Conservation (phyloP, 768 basidiomycete genomes). For the Leccinum fibrillosum region DNA sequence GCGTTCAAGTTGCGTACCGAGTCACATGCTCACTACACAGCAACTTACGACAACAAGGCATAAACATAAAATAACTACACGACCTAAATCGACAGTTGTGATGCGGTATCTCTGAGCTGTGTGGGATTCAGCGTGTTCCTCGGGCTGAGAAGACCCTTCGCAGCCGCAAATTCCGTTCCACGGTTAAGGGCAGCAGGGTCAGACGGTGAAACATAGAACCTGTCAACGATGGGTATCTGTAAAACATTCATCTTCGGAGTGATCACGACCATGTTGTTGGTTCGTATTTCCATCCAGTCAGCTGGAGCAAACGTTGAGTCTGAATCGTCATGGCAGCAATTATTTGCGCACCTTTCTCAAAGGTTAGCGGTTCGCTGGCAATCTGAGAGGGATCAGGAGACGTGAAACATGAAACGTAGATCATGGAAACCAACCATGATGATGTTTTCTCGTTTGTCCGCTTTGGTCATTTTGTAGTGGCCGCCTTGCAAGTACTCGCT, state of each 20-base stretch:
- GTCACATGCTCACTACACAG: slow-evolving; percentile 8
- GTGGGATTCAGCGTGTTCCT: slow-evolving; percentile 36
- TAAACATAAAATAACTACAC: slow-evolving; percentile 1
- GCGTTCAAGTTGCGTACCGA: background rate
- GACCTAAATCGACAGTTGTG: slow-evolving; percentile 20
- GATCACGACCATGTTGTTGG: slow-evolving; percentile 92
- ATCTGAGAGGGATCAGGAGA: slow-evolving; percentile 44
- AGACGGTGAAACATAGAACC: slow-evolving; percentile 86
- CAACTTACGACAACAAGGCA: background rate
- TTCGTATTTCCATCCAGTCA: slow-evolving; percentile 99
- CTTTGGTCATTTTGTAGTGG: slow-evolving; percentile 93
- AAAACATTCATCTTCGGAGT: slow-evolving; percentile 94
- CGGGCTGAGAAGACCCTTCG: slow-evolving; percentile 78
- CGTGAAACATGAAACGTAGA: slow-evolving; percentile 6
- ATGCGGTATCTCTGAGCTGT: slow-evolving; percentile 19
- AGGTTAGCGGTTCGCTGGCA: slow-evolving; percentile 92
- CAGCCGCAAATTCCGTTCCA: slow-evolving; percentile 79
- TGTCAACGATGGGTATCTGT: slow-evolving; percentile 92
- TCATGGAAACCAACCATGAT: slow-evolving; percentile 60
- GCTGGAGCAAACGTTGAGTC: slow-evolving; percentile 35
- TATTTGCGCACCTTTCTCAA: slow-evolving; percentile 71
- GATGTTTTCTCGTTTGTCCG: slow-evolving; percentile 93
- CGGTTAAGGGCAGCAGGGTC: slow-evolving; percentile 70
- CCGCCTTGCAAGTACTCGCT: slow-evolving; percentile 86
- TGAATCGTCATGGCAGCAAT: background rate